phyloP scores from a whole-genome alignment of 176 grass and related monocot species.

The Ensete glaucum region DNA sequence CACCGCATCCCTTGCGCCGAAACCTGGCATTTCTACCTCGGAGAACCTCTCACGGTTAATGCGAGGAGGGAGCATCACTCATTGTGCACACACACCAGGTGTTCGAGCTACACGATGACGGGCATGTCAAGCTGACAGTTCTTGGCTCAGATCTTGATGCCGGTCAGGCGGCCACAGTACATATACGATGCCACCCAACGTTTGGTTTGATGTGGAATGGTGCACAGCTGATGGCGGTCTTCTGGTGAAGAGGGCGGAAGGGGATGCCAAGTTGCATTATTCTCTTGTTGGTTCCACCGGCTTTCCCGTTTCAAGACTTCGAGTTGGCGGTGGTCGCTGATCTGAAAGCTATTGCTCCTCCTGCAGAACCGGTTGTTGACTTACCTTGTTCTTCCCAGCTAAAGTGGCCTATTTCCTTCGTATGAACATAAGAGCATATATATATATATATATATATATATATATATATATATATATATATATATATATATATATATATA shows the following conservation, averaged over 20 bases:
- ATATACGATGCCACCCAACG: constrained; percentile 84
- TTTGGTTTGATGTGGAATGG: constrained; percentile 87
- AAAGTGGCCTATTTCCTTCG: background rate
- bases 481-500: too few relatives aligned
- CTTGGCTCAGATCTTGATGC: constrained; percentile 69
- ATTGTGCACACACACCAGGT: constrained; percentile 31
- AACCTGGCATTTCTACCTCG: constrained; percentile 97
- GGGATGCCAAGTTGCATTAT: constrained; percentile 66
- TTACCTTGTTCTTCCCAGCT: constrained; percentile 35
- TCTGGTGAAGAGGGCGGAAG: constrained; percentile 43
- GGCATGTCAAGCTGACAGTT: constrained; percentile 64
- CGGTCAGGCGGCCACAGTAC: constrained; percentile 75
- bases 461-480: too few relatives aligned
- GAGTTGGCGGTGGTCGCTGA: constrained; percentile 55
- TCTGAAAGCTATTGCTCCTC: constrained; percentile 53
- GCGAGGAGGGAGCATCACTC: too few relatives aligned
- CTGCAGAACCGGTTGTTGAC: constrained; percentile 61
- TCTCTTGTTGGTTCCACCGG: constrained; percentile 87
- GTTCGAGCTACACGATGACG: constrained; percentile 87
- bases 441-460: too few relatives aligned
- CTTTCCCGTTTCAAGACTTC: constrained; percentile 77
- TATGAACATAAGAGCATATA: too few relatives aligned
- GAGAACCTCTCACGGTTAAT: constrained; percentile 98
- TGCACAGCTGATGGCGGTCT: constrained; percentile 68
- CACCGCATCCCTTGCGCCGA: constrained; percentile 93